These are phyloP conservation scores for Xenosphaeropsis pyriputrescens DNA, from an alignment of 2,329 filamentous ascomycete species.

Conservation along the genomic window DNA sequence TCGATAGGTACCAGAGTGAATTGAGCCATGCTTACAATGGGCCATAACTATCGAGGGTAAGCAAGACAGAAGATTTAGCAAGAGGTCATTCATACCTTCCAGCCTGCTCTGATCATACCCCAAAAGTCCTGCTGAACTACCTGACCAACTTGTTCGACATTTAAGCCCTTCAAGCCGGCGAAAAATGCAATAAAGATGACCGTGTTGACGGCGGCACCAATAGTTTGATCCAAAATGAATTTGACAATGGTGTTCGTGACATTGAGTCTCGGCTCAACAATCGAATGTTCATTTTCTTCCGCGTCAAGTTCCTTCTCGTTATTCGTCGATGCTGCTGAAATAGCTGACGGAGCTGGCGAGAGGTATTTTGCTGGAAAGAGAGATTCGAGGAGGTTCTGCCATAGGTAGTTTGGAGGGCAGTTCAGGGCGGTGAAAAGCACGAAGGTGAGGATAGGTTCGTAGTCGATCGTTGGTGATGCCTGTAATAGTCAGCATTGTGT, in stretches of 20 bases:
- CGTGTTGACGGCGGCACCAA: slow-evolving; percentile 52
- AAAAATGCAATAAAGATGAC: slow-evolving; percentile 46
- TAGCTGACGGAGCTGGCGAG: slow-evolving; percentile 22
- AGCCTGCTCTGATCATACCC: slow-evolving; percentile 51
- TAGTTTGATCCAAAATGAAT: slow-evolving; percentile 52
- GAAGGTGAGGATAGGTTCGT: slow-evolving; percentile 61
- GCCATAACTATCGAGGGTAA: slow-evolving; percentile 28
- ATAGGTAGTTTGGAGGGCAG: slow-evolving; percentile 73
- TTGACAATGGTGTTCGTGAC: slow-evolving; percentile 52
- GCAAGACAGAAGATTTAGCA: slow-evolving; percentile 19
- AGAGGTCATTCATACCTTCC: slow-evolving; percentile 40
- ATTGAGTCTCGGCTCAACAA: slow-evolving; percentile 37
- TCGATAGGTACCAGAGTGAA: slow-evolving; percentile 52
- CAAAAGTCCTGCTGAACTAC: slow-evolving; percentile 40
- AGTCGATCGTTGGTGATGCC: slow-evolving; percentile 47
- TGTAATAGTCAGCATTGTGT: slow-evolving; percentile 17
- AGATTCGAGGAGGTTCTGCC: slow-evolving; percentile 69
- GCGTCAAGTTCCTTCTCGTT: slow-evolving; percentile 25
- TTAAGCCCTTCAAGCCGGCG: slow-evolving; percentile 22
- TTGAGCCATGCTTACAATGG: slow-evolving; percentile 50
- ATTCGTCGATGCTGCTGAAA: slow-evolving; percentile 22
- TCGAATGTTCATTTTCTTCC: slow-evolving; percentile 25
- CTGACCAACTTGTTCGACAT: slow-evolving; percentile 26
- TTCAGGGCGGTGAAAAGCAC: slow-evolving; percentile 56
- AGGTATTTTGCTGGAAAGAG: slow-evolving; percentile 41